Evolutionary conservation across 768 basidiomycete species (phyloP).

Genomic region (Leccinum imitatum): DNA sequence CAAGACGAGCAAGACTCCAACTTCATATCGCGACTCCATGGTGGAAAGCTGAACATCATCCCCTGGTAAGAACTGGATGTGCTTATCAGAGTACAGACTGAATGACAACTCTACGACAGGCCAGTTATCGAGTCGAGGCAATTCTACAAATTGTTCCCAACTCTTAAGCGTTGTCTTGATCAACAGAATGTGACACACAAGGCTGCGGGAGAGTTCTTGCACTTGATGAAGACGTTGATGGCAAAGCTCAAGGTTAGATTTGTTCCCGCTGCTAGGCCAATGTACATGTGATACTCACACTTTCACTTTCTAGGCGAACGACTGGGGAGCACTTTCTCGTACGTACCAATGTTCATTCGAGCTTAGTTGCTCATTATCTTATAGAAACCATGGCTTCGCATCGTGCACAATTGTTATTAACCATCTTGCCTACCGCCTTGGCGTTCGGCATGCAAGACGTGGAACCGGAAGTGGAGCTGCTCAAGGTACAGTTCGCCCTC

Average conservation of each 20-base stretch:
- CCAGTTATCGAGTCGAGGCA: constrained; percentile 61
- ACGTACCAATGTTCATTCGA: neutral
- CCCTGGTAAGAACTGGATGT: constrained; percentile 41
- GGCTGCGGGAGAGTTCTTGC: constrained; percentile 52
- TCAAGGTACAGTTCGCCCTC: constrained; percentile 43
- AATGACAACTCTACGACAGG: constrained; percentile 7
- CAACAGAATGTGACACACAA: constrained; percentile 47
- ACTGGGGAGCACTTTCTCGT: constrained; percentile 65
- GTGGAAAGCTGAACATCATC: constrained; percentile 53
- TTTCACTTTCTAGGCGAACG: constrained; percentile 44
- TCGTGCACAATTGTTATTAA: constrained; percentile 41
- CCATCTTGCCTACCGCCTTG: constrained; percentile 47
- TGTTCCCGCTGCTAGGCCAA: neutral
- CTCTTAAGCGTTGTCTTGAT: constrained; percentile 47
- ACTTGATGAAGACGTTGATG: constrained; percentile 60
- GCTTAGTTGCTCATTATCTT: neutral
- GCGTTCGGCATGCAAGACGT: constrained; percentile 47
- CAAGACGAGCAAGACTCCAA: constrained; percentile 57
- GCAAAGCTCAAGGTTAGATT: constrained; percentile 58
- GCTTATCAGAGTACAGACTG: neutral
- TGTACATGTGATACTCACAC: neutral
- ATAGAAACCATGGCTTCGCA: constrained; percentile 48
- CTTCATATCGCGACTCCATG: constrained; percentile 59
- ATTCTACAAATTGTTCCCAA: constrained; percentile 53
- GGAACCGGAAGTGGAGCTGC: constrained; percentile 43